A percentile compares a stretch with the other conserved stretches of the same genome.
These are phyloP conservation scores for Polytolypa hystricis DNA, from an alignment of 2,329 filamentous ascomycete species.

Conservation along the genomic window DNA sequence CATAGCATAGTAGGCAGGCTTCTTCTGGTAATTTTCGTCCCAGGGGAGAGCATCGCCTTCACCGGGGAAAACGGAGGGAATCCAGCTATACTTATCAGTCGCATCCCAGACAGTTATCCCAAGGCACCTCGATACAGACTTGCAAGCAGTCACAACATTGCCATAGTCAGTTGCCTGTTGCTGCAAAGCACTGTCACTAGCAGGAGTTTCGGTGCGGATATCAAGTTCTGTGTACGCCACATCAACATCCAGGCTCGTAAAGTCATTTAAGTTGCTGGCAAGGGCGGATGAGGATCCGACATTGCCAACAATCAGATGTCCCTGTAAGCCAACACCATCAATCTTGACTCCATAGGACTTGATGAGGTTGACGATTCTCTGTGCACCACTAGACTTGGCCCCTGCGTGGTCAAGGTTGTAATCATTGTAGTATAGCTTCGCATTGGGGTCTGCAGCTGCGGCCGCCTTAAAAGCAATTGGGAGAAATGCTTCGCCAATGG, in stretches of 20 bases:
- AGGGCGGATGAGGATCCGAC: slow-evolving; percentile 17
- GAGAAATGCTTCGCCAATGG: slow-evolving; percentile 57
- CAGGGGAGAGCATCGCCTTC: slow-evolving; percentile 26
- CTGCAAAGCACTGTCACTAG: not conserved
- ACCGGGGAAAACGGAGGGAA: slow-evolving; percentile 23
- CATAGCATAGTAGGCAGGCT: slow-evolving; percentile 25
- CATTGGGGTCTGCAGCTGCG: slow-evolving; percentile 49
- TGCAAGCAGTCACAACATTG: slow-evolving; percentile 10
- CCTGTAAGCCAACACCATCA: slow-evolving; percentile 49
- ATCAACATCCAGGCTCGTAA: slow-evolving; percentile 37
- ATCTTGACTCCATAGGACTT: slow-evolving; percentile 25
- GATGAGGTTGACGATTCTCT: not conserved
- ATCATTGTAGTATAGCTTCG: slow-evolving; percentile 62
- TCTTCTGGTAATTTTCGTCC: slow-evolving; percentile 30
- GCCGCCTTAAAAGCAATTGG: slow-evolving; percentile 57
- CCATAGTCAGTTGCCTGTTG: slow-evolving; percentile 39
- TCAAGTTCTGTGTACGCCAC: slow-evolving; percentile 56
- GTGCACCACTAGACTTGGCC: slow-evolving; percentile 20
- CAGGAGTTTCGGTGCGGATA: slow-evolving; percentile 42
- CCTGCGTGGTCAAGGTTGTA: slow-evolving; percentile 47
- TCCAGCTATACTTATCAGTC: slow-evolving; percentile 27
- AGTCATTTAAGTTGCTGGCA: slow-evolving; percentile 35
- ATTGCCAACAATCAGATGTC: slow-evolving; percentile 34
- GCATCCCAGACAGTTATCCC: slow-evolving; percentile 18
- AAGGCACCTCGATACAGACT: slow-evolving; percentile 10